These are phyloP conservation scores for Hemisphaericaspora xylofermentans DNA, from an alignment of 1,139 yeast species.

Conservation along the genomic window DNA sequence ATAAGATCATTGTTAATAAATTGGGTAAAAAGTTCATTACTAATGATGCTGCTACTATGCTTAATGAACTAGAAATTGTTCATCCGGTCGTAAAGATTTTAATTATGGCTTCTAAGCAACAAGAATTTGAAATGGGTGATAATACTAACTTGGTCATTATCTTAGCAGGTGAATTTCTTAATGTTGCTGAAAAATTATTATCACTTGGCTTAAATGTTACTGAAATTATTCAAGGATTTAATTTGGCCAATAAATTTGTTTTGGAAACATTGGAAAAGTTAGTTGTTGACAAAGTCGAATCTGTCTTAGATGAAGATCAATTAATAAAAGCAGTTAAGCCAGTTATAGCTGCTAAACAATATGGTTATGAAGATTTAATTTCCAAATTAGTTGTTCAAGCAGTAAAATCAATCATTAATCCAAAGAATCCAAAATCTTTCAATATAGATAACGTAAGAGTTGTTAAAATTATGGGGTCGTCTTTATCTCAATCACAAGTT, in stretches of 20 bases:
- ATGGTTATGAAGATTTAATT: constrained; percentile 79
- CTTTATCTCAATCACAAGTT: constrained; percentile 72
- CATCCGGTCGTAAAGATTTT: constrained; percentile 97
- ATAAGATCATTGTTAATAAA: constrained; percentile 86
- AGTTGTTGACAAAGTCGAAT: constrained; percentile 61
- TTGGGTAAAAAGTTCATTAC: constrained; percentile 85
- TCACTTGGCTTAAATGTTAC: constrained; percentile 87
- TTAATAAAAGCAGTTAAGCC: constrained; percentile 77
- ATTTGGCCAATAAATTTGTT: constrained; percentile 75
- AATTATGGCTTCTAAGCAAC: constrained; percentile 96
- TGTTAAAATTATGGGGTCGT: constrained; percentile 93
- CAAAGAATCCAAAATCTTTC: constrained; percentile 60
- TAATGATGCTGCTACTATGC: constrained; percentile 95
- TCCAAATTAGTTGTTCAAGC: constrained; percentile 86
- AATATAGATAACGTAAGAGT: constrained; percentile 93
- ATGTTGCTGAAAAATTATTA: constrained; percentile 78
- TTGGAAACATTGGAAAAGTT: constrained; percentile 64
- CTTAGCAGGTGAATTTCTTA: constrained; percentile 88
- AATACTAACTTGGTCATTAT: constrained; percentile 48
- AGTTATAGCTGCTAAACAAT: constrained; percentile 91
- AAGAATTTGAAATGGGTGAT: constrained; percentile 76
- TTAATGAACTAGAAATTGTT: constrained; percentile 87
- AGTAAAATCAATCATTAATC: constrained; percentile 69
- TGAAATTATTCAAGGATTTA: constrained; percentile 88
- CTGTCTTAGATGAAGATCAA: constrained; percentile 54